Base-by-base conservation (phyloP, 2,329 filamentous ascomycete genomes). In the Claviceps pazoutovae region DNA sequence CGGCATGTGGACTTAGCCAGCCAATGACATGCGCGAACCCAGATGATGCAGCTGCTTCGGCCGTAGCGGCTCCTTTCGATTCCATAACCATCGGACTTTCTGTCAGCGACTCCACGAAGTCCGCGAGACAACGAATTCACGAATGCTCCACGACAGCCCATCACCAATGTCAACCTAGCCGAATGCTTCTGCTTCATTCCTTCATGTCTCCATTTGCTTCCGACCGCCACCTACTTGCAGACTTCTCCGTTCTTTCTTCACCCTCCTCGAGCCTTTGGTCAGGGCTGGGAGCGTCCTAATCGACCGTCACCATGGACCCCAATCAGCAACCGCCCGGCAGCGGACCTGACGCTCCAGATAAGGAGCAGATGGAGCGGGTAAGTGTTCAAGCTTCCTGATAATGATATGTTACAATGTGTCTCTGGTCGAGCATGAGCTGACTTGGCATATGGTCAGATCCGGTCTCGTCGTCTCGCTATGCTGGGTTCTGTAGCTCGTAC, bases 331-430 rank as follows among this genome's bases (percentile, higher is more conserved):
- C 62, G 19, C 64, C 67, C 21, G 65, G 64, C 57, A 60, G 63
- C 44, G 66, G 66, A 58, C 68, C 68, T 48, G 77, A 79, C 59
- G 76, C 74, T 54, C 76, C 76, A 21, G 75, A 79, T 59, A 72
- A 74, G 60, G 74, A 78, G 62, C 78, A 75, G 62, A 79, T 79
- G 75, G 75, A 77, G 54, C 72, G 77, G 71, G 75, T 72, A 63
- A 61, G 65, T 26, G 1, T 5, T 26, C 23, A 34, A 34, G 55
- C 19, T 46, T 6, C 16, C 6, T 36, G 9, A n/a, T 16, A 16
- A 34, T 34, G 30, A 34, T 34, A 1, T 30, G 26, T 30, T 38
- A 19, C 34, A 8, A 19, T 30, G 6, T 16, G 9, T 16, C 26
- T 45, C 36, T 39, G 17, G 21, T 44, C 5, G 30, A 38, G 9